Conservation (phyloP, 768 basidiomycete species). For the Tulasnella calospora region DNA sequence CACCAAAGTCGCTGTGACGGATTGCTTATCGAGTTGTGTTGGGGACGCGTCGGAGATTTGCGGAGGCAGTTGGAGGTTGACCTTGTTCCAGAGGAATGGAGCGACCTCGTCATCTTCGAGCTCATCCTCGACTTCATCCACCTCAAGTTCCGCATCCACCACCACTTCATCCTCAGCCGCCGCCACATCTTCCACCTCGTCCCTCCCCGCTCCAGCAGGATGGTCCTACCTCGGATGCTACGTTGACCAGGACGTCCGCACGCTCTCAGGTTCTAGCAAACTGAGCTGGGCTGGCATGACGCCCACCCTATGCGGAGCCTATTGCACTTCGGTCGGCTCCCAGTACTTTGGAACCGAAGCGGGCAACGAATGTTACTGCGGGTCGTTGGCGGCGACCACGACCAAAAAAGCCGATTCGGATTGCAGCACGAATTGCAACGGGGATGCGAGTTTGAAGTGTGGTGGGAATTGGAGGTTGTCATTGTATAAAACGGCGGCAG, state of each 20-base stretch:
- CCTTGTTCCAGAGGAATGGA: slow-evolving; percentile 10
- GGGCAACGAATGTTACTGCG: slow-evolving; percentile 23
- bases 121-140: neutral
- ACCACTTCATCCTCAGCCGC: neutral
- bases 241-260: slow-evolving; percentile 16
- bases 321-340: slow-evolving; percentile 18
- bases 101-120: slow-evolving; percentile 5
- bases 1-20: neutral
- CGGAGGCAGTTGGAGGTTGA: slow-evolving; percentile 21
- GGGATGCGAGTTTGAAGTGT: slow-evolving; percentile 22
- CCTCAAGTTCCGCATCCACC: neutral
- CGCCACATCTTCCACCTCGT: neutral
- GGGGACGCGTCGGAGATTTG: slow-evolving; percentile 26
- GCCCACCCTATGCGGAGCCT: neutral
- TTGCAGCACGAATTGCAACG: slow-evolving; percentile 23
- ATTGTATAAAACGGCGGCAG: slow-evolving; percentile 4
- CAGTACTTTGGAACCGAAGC: slow-evolving; percentile 18
- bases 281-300: slow-evolving; percentile 8
- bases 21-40: slow-evolving; percentile 21
- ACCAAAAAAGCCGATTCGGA: neutral
- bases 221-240: slow-evolving; percentile 24
- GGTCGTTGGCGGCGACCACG: neutral
- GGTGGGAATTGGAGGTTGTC: slow-evolving; percentile 17
- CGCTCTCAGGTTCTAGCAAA: slow-evolving; percentile 11
- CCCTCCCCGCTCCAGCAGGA: neutral